Evolutionary conservation across 345 rosid genomes (phyloP), one percentile per base, ranked within the genome.

Genomic region (Acer saccharum): DNA sequence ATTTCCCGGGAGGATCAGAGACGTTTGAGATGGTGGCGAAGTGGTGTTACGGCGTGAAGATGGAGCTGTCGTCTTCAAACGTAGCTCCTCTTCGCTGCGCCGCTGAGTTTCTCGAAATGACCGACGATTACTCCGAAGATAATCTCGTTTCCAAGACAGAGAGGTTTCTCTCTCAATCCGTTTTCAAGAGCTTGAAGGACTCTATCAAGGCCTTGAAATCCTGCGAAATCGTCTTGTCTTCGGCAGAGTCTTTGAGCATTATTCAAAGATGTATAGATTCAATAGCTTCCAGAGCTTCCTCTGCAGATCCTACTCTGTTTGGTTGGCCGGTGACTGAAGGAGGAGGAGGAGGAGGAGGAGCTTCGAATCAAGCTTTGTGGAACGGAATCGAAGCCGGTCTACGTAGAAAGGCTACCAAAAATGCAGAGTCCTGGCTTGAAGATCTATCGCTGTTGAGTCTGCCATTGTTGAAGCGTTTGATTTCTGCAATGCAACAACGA

Each of bases 1-100:
- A 88, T 48, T 94, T 96, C 41, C 99, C 99, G 2, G 98, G 99
- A 5, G 93, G 99, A 29, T 91, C 98, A 13, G 94, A 91, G 69
- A 82, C 94, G 12, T 96, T 96, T 81, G 97, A 96, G 88, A 71
- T 88, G 89, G 91, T 88, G 25, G 94, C 97, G 12, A 96, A 92
- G 90, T 96, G 92, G 88, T 96, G 97, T 83, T 96, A 96, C 81
- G 98, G 98, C 23, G 95, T 94, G 68, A 96, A 90, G 81, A 60
- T 92, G 78, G 99, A 92, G 44, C 82, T 96, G 69, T 82, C 94
- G 5, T 77, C 97, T 73, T 83, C 89, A 79, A 87, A 80, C 65
- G 92, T 83, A 12, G 94, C 84, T 4, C 98, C 91, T 0, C 98
- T 96, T 70, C 97, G 93, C 55, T 96, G 98, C 82, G 99, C 95